Conservation (phyloP, 225 moss, liverwort and hornwort genomes). For the Polytrichum commune region DNA sequence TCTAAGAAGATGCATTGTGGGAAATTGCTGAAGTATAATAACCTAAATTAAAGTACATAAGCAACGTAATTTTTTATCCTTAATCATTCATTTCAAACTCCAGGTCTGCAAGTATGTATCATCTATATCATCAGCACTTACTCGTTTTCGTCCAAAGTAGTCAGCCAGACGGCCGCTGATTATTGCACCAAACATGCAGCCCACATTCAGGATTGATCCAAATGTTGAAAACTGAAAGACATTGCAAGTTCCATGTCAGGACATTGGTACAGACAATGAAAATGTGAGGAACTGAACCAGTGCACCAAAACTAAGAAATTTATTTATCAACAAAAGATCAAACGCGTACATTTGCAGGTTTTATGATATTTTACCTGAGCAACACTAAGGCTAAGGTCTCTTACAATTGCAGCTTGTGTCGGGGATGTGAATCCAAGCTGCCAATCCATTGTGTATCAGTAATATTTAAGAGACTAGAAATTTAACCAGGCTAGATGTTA, state of each 20-base stretch:
- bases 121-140: constrained; percentile 23
- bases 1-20: too few relatives aligned
- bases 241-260: constrained; percentile 9
- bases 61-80: too few relatives aligned
- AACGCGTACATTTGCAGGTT: neutral
- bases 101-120: too few relatives aligned
- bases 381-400: constrained; percentile 56
- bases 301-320: too few relatives aligned
- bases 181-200: constrained; percentile 74
- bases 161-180: constrained; percentile 67
- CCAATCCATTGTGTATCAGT: constrained; percentile 1
- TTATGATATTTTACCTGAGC: constrained; percentile 20
- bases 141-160: constrained; percentile 63
- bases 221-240: constrained; percentile 73
- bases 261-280: neutral
- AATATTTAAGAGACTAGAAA: neutral
- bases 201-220: constrained; percentile 75
- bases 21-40: too few relatives aligned
- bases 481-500: neutral
- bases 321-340: too few relatives aligned
- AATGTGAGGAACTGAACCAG: too few relatives aligned
- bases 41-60: too few relatives aligned
- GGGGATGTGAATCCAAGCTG: constrained; percentile 87
- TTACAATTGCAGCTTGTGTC: constrained; percentile 46
- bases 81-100: too few relatives aligned